These are phyloP conservation scores for Lenwebbia sp. DNA, from an alignment of 345 rosid species.

Conservation along the genomic window DNA sequence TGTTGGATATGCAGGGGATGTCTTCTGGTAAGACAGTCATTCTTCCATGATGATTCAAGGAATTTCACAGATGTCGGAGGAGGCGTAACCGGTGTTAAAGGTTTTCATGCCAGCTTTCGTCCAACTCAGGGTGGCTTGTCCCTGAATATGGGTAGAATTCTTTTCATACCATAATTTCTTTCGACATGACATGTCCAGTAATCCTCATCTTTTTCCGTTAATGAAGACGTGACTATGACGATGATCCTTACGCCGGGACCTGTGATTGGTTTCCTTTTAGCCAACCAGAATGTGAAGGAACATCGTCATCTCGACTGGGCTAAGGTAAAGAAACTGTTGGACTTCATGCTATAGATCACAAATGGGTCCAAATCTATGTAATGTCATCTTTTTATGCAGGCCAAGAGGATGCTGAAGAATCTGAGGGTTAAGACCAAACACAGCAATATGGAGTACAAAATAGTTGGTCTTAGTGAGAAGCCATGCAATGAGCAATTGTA, in stretches of 20 bases:
- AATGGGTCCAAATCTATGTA: background rate
- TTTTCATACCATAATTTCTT: background rate
- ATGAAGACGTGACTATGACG: slow-evolving; percentile 65
- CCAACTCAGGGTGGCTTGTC: slow-evolving; percentile 78
- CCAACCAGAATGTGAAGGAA: slow-evolving; percentile 51
- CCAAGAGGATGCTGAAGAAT: slow-evolving; percentile 58
- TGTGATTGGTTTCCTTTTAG: slow-evolving; percentile 46
- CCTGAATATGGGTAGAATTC: slow-evolving; percentile 58
- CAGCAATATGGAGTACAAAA: slow-evolving; percentile 55
- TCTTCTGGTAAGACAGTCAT: slow-evolving; percentile 79
- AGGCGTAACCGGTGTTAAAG: slow-evolving; percentile 56
- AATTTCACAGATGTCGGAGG: slow-evolving; percentile 51
- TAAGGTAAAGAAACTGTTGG: slow-evolving; percentile 26
- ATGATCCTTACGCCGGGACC: slow-evolving; percentile 75
- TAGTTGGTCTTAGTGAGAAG: slow-evolving; percentile 62
- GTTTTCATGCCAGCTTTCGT: slow-evolving; percentile 85
- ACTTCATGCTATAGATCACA: background rate
- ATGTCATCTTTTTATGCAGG: slow-evolving; percentile 29
- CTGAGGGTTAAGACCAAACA: slow-evolving; percentile 60
- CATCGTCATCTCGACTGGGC: slow-evolving; percentile 50
- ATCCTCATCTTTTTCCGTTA: background rate
- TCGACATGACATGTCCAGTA: slow-evolving; percentile 19
- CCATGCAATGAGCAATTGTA: slow-evolving; percentile 77
- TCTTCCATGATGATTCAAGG: slow-evolving; percentile 44
- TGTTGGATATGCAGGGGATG: slow-evolving; percentile 49